Base-by-base conservation (phyloP, 2,329 filamentous ascomycete genomes). In the Graphilbum ipis-grandicollis region DNA sequence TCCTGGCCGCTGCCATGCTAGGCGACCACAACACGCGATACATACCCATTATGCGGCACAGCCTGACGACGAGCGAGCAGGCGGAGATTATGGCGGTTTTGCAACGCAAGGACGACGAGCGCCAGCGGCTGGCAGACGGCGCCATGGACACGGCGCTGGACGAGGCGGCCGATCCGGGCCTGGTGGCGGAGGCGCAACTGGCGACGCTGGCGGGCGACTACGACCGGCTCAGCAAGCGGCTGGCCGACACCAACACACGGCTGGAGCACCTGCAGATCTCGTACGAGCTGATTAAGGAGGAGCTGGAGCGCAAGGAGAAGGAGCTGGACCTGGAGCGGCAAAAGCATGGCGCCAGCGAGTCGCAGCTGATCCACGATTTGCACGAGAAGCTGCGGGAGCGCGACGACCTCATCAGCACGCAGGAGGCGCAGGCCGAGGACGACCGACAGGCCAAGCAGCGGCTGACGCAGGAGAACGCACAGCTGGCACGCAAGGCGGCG, bases 361-460 rank as follows among this genome's bases (percentile, higher is more conserved):
- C 58, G 18, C 60, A 65, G 38, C 57, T 65, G 35, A 64, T 72
- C 43, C 59, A 60, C 54, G 55, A 63, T 41, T 57, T 79, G 46
- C 62, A 75, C 45, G 56, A 59, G 31, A 66, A 68, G 44, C 58
- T 77, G 19, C 67, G 68, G 30, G 72, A 83, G 46, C 74, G 79
- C 47, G 75, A 82, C 51, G 66, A 77, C 40, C 61, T 83, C 35
- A 85, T 86, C 48, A 72, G 74, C 29, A 68, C 63, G 19, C 70
- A 83, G 46, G 80, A 86, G 51, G 65, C 67, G 17, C 69, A 80
- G 46, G 56, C 77, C 10, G 69, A 79, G 39, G 60, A 66, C 23
- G 54, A 65, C 42, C 56, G 57, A 15, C 50, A 57, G 14, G 52
- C 57, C 51, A 68, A 58, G 44, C 57, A 59, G 31, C 58, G 54